Percentiles rank a stretch among this genome's conserved stretches.
These are phyloP conservation scores for Dothidotthia symphoricarpi DNA, from an alignment of 2,329 filamentous ascomycete species.

Conservation along the genomic window DNA sequence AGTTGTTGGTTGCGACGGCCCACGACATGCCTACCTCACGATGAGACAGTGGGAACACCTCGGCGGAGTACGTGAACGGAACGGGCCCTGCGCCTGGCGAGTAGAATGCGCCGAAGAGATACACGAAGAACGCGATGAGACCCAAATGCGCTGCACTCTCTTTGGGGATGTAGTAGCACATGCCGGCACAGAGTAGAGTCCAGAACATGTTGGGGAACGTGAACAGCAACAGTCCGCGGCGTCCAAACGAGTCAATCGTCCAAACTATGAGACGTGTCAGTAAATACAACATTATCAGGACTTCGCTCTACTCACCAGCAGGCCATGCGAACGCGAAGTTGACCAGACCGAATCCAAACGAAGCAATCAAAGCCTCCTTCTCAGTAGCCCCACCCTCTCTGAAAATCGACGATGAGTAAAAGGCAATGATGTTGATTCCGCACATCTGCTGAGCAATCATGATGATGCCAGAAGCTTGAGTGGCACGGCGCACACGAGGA, in stretches of 20 bases:
- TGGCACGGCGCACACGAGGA: conserved; percentile 68
- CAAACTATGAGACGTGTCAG: conserved; percentile 40
- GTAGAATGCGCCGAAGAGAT: conserved; percentile 52
- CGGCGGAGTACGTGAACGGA: conserved; percentile 43
- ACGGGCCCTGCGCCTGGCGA: conserved; percentile 52
- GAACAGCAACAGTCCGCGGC: conserved; percentile 51
- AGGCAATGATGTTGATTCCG: conserved; percentile 51
- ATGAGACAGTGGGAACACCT: conserved; percentile 69
- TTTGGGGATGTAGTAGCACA: conserved; percentile 53
- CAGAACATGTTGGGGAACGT: conserved; percentile 54
- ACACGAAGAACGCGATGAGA: conserved; percentile 57
- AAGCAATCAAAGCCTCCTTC: conserved; percentile 51
- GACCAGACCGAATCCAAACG: conserved; percentile 58
- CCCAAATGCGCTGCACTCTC: conserved; percentile 45
- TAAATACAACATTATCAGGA: no score
- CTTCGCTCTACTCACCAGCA: conserved; percentile 28
- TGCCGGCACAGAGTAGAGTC: conserved; percentile 49
- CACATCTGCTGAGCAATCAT: conserved; percentile 70
- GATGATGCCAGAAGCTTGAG: conserved; percentile 71
- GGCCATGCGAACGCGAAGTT: conserved; percentile 61
- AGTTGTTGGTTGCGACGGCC: conserved; percentile 65
- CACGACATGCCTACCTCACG: conserved; percentile 71
- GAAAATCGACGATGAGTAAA: conserved; percentile 54
- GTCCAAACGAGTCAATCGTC: conserved; percentile 53
- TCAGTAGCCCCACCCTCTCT: conserved; percentile 46